phyloP scores from a whole-genome alignment of 805 yeast genomes.

The Candida tibetensis region DNA sequence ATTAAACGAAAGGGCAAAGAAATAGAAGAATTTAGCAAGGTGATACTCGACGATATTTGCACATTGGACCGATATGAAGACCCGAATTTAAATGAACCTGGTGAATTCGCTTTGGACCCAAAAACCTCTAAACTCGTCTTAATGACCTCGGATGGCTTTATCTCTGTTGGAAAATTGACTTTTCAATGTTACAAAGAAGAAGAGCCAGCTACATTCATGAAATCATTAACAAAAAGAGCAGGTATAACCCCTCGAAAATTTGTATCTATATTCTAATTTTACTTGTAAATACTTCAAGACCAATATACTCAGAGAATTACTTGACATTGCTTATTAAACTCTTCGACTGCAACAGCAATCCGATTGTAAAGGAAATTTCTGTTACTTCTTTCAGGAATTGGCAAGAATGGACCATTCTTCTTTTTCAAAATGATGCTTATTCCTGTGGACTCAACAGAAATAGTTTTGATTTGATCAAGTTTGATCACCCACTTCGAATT shows the following conservation, averaged over 20 bases:
- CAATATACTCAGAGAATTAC: slow-evolving; percentile 30
- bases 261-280: slow-evolving; percentile 1
- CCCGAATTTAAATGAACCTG: neutral
- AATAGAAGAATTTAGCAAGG: slow-evolving; percentile 37
- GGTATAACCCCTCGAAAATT: slow-evolving; percentile 28
- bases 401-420: slow-evolving; percentile 60
- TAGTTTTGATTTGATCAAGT: slow-evolving; percentile 63
- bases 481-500: slow-evolving; percentile 68
- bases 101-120: slow-evolving; percentile 2
- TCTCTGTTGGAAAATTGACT: slow-evolving; percentile 41
- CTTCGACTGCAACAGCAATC: slow-evolving; percentile 77
- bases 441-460: slow-evolving; percentile 78
- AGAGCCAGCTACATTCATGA: slow-evolving; percentile 42
- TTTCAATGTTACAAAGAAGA: slow-evolving; percentile 56
- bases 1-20: slow-evolving; percentile 31
- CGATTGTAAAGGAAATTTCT: slow-evolving; percentile 65
- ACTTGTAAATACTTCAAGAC: slow-evolving; percentile 18
- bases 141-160: slow-evolving; percentile 42
- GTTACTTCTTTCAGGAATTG: slow-evolving; percentile 65
- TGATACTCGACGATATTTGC: slow-evolving; percentile 45
- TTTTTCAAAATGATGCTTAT: slow-evolving; percentile 61
- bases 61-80: too few species aligned
- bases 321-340: slow-evolving; percentile 69
- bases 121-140: slow-evolving; percentile 25
- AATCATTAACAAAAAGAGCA: slow-evolving; percentile 45